A percentile compares a stretch with the other conserved stretches of the same genome.
Conservation (phyloP, 495 filamentous ascomycete species). For the Penicillium simplicissimum region DNA sequence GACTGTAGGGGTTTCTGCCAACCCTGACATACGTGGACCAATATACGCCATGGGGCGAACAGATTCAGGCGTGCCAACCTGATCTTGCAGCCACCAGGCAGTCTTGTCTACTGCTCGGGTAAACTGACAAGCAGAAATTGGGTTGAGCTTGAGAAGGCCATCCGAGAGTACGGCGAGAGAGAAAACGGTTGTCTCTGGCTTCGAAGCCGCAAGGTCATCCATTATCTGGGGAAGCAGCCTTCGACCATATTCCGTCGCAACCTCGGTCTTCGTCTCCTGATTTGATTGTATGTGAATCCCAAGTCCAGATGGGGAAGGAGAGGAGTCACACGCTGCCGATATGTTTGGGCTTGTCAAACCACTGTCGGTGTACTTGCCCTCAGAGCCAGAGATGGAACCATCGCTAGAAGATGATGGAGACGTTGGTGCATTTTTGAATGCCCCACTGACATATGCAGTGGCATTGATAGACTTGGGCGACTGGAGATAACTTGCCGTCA, state of each 20-base stretch:
- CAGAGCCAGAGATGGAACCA: conserved; percentile 1
- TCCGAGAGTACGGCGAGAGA: conserved; percentile 3
- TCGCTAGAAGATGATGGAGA: conserved; percentile 2
- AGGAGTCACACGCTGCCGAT: not conserved
- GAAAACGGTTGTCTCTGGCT: conserved; percentile 6
- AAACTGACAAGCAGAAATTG: conserved; percentile 2
- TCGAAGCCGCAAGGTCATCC: conserved; percentile 2
- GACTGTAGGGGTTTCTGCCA: not conserved
- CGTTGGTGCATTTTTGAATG: not conserved
- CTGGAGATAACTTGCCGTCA: conserved; percentile 10
- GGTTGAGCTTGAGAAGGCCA: conserved; percentile 1
- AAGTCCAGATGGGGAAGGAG: not conserved
- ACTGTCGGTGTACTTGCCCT: not conserved
- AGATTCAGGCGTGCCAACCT: not conserved
- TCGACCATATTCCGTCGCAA: conserved; percentile 9
- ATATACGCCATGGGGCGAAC: conserved; percentile 10
- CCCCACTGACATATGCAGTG: conserved; percentile 7
- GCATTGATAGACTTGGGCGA: conserved; percentile 6
- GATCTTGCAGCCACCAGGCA: conserved; percentile 9
- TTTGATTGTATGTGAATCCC: not conserved
- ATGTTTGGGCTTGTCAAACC: not conserved
- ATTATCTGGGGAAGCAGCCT: conserved; percentile 12
- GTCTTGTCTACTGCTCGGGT: conserved; percentile 12
- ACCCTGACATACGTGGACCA: conserved; percentile 10
- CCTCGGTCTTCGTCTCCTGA: not conserved